These are phyloP conservation scores for Kwoniella botswanensis DNA, from an alignment of 768 basidiomycete species.

Conservation along the genomic window DNA sequence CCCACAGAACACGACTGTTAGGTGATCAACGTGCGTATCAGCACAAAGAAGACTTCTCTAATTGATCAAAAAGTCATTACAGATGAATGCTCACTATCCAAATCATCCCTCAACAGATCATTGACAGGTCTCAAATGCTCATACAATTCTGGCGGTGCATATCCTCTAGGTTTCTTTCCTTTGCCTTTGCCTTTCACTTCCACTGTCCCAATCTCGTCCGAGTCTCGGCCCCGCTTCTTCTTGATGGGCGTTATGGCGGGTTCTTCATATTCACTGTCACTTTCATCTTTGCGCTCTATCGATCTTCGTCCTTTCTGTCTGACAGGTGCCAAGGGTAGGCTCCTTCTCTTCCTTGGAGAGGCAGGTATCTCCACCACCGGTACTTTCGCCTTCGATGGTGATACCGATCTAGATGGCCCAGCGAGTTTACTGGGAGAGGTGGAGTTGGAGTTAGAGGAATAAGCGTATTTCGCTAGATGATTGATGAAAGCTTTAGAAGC, in stretches of 20 bases:
- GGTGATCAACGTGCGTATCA: not conserved
- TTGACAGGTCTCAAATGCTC: slow-evolving; percentile 64
- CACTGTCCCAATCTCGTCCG: not conserved
- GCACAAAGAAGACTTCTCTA: not conserved
- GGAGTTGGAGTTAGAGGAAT: not conserved
- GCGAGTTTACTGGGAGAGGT: not conserved
- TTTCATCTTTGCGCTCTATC: not conserved
- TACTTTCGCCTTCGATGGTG: not conserved
- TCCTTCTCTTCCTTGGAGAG: not conserved
- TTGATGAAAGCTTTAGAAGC: slow-evolving; percentile 37
- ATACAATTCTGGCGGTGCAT: slow-evolving; percentile 65
- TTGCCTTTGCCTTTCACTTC: slow-evolving; percentile 7
- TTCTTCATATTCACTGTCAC: slow-evolving; percentile 3
- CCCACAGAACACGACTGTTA: slow-evolving; percentile 77
- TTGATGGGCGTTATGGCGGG: not conserved
- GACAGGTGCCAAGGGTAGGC: not conserved
- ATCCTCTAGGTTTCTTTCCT: slow-evolving; percentile 57
- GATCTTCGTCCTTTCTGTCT: not conserved
- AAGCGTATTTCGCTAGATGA: slow-evolving; percentile 35
- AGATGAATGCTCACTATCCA: slow-evolving; percentile 64
- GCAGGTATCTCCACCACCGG: not conserved
- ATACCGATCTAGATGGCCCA: not conserved
- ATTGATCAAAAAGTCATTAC: too few relatives aligned
- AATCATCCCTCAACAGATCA: slow-evolving; percentile 64
- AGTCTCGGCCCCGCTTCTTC: not conserved